Conservation (phyloP, 495 filamentous ascomycete genomes). For the Aspergillus sparsus region DNA sequence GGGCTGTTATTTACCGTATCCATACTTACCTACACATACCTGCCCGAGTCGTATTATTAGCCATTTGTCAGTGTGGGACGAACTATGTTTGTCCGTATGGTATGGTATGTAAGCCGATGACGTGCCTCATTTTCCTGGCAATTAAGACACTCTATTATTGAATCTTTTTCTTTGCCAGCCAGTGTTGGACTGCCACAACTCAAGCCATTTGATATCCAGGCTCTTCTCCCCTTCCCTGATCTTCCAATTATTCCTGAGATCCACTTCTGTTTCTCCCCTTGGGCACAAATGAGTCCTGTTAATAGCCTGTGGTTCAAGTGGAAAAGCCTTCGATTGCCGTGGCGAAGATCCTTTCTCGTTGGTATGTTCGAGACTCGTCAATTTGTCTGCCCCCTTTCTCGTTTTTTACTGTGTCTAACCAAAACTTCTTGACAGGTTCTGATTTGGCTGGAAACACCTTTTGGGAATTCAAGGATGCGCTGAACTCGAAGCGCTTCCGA, state of each 20-base stretch:
- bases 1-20: slow-evolving; percentile 5
- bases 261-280: background rate
- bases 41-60: no score
- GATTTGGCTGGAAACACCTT: slow-evolving; percentile 91
- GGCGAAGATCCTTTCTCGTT: slow-evolving; percentile 78
- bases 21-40: background rate
- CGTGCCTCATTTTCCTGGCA: slow-evolving; percentile 5
- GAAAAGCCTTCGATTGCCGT: slow-evolving; percentile 82
- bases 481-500: slow-evolving; percentile 55
- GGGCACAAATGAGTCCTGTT: slow-evolving; percentile 39
- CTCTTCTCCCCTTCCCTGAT: background rate
- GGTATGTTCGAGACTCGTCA: slow-evolving; percentile 54
- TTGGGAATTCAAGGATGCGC: slow-evolving; percentile 81
- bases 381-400: background rate
- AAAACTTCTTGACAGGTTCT: slow-evolving; percentile 54
- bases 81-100: slow-evolving; percentile 4
- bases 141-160: no score
- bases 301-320: slow-evolving; percentile 75
- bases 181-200: slow-evolving; percentile 12
- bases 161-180: background rate
- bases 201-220: slow-evolving; percentile 11
- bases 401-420: slow-evolving; percentile 20
- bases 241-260: background rate
- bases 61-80: background rate
- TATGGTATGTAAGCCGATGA: slow-evolving; percentile 12